Evolutionary conservation across 345 rosid species (phyloP).

Genomic region (Ceriops zippeliana): DNA sequence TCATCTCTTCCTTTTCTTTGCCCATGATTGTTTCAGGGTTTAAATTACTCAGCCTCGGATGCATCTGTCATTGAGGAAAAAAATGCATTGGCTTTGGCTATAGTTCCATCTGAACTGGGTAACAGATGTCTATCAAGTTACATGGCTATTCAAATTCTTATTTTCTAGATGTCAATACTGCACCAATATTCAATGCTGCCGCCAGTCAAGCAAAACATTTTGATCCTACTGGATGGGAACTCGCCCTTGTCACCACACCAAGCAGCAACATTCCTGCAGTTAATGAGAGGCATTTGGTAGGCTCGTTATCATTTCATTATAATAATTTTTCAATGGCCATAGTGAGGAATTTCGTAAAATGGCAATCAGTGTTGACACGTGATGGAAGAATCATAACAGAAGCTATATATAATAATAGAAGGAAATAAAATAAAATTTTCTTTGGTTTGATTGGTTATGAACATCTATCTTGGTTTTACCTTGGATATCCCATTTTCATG

Average conservation of each 20-base stretch:
- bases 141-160: constrained; percentile 1
- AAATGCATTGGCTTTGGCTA: constrained; percentile 91
- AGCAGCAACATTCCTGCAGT: constrained; percentile 64
- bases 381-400: too few species aligned
- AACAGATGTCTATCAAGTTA: neutral
- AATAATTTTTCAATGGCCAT: too few species aligned
- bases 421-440: too few species aligned
- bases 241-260: constrained; percentile 77
- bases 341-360: too few species aligned
- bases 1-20: constrained; percentile 6
- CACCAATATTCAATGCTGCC: constrained; percentile 43
- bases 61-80: constrained; percentile 79
- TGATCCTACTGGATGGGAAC: constrained; percentile 94
- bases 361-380: too few species aligned
- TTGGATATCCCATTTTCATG: too few species aligned
- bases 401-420: too few species aligned
- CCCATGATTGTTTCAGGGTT: constrained; percentile 48
- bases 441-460: too few species aligned
- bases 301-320: neutral
- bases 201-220: constrained; percentile 55
- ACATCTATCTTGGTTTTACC: too few species aligned
- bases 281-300: constrained; percentile 85
- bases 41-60: constrained; percentile 42
- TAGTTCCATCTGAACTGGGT: constrained; percentile 66
- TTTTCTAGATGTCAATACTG: constrained; percentile 48